Percentiles rank a stretch among this genome's conserved stretches.
phyloP scores from a whole-genome alignment of 345 rosid species.

The Geranium rotundifolium region DNA sequence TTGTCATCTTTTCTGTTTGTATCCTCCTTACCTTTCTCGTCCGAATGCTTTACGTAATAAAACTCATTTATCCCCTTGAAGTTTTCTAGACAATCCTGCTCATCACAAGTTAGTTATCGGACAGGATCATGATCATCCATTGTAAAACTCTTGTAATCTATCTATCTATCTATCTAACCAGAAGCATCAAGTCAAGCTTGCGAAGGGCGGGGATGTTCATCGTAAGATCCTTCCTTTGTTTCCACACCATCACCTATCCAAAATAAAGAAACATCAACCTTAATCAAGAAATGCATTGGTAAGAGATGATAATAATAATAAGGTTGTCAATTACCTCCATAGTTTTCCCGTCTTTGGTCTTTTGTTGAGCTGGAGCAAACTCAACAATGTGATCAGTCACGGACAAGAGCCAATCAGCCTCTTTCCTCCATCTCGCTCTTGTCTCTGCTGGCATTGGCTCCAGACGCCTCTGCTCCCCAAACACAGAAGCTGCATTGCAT shows the following conservation, averaged over 20 bases:
- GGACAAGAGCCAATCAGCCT: constrained; percentile 57
- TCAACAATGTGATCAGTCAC: constrained; percentile 65
- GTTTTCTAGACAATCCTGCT: constrained; percentile 68
- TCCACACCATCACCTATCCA: constrained; percentile 65
- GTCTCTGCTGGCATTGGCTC: constrained; percentile 58
- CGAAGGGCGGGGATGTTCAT: constrained; percentile 89
- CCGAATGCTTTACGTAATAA: constrained; percentile 49
- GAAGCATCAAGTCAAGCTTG: constrained; percentile 88
- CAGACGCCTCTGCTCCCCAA: constrained; percentile 24
- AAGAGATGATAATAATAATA: background rate
- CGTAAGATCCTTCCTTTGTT: constrained; percentile 74
- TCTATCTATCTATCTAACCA: constrained; percentile 33
- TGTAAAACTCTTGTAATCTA: too few relatives aligned
- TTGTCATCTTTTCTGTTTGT: constrained; percentile 59
- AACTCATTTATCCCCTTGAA: constrained; percentile 69
- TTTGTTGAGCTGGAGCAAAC: constrained; percentile 55
- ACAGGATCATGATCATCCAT: too few relatives aligned
- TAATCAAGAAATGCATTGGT: background rate
- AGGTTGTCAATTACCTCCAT: constrained; percentile 32
- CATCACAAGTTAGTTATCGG: background rate
- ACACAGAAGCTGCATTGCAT: constrained; percentile 20
- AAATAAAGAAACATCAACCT: background rate
- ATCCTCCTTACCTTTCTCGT: constrained; percentile 39
- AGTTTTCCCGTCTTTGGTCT: constrained; percentile 22
- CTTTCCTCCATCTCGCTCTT: constrained; percentile 52